Conservation (phyloP, 2,329 filamentous ascomycete species). For the Apiospora pterosperma region DNA sequence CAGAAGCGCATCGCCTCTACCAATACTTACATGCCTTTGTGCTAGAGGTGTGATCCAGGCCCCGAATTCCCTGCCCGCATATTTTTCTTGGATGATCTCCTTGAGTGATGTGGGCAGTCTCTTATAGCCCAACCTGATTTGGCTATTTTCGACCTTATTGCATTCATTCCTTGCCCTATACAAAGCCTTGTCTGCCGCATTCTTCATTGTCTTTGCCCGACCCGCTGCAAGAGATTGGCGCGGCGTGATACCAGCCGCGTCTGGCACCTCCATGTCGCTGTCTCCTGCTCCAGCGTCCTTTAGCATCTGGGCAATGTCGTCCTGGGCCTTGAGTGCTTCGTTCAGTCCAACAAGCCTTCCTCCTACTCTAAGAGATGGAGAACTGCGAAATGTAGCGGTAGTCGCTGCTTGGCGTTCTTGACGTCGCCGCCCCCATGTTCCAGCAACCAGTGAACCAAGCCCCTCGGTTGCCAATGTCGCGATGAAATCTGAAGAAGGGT, state of each 20-base stretch:
- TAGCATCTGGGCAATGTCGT: neutral
- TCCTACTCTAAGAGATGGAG: neutral
- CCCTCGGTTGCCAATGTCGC: neutral
- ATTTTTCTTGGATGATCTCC: neutral
- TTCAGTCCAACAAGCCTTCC: neutral
- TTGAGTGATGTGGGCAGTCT: neutral
- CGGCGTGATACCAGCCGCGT: neutral
- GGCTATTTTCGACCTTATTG: neutral
- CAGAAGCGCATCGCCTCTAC: neutral
- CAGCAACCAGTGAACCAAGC: neutral
- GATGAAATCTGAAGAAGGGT: neutral
- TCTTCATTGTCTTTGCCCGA: neutral
- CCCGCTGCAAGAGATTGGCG: neutral
- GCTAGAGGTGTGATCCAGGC: too few relatives aligned
- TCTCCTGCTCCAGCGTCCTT: neutral
- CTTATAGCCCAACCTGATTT: neutral
- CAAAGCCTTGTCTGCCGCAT: neutral
- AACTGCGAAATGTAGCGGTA: neutral
- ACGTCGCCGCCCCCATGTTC: neutral
- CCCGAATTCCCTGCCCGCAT: neutral
- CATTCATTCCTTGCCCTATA: neutral
- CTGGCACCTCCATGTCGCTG: neutral
- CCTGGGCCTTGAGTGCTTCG: neutral
- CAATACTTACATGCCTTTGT: neutral
- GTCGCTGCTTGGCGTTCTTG: neutral